Base-by-base conservation (phyloP, 1,284 basidiomycete genomes). In the Leccinum olivaceoglutinosum region DNA sequence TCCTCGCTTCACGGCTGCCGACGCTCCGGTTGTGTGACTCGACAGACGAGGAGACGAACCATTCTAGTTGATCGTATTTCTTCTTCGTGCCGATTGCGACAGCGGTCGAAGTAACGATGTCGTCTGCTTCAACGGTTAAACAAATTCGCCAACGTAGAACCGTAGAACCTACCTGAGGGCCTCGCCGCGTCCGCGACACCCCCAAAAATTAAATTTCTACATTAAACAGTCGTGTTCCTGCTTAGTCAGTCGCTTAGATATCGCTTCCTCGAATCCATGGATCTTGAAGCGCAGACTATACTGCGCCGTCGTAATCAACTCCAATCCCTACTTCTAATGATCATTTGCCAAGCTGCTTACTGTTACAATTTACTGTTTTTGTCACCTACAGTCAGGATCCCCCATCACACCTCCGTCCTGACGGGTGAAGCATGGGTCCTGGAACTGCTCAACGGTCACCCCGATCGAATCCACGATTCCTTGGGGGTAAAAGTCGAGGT, bases 391-490 rank as follows among this genome's bases (percentile, higher is more conserved):
- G 44, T 18, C 14, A 46, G n/a, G n/a, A 46, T 46, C 4, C 16
- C 44, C 16, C n/a, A 46, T 10, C 44, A 46, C 9, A 46, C 44
- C n/a, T 46, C 44, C 16, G 6, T 46, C 16, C n/a, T 46, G 44
- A 46, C 44, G 1, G 44, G 44, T 46, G 44, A 36, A 36, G 34
- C 34, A 10, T 36, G 34, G 34, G 10, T 36, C 10, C 9, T 36
- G 34, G 34, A 36, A 10, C 4, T 18, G 10, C 39, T 62, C 10
- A 60, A 60, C 21, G 49, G 64, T 14, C 64, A 65, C 36, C 59
- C 49, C 0, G n/a, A 63, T 55, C 1, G 21, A 1, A 65, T 65
- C n/a, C n/a, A 59, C 0, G 34, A 4, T 3, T 53, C 3, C 5
- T 56, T 64, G 8, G 59, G 49, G 6, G 59, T 64, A 2, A 51